Evolutionary conservation across 495 filamentous ascomycete species (phyloP), one percentile per base, ranked within the genome.

Genomic region (Monascus purpureus): DNA sequence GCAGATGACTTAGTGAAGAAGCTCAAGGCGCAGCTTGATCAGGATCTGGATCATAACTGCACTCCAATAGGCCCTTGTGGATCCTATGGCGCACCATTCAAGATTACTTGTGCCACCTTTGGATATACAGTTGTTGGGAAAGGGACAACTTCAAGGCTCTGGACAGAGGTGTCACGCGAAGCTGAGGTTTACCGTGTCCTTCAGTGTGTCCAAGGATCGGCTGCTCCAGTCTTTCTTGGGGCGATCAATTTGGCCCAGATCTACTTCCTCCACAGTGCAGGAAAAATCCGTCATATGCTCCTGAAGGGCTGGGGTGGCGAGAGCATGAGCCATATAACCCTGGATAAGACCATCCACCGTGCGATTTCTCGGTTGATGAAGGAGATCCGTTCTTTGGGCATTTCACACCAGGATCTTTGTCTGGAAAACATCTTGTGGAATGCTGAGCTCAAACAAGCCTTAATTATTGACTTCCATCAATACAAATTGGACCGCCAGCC

Each of bases 81-180:
- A 4, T 23, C 42, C 2, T 52, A 36, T 26, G 41, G 59, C 14
- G 50, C 49, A 3, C 38, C 62, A 6, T 67, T 69, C 39, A 55
- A 53, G 37, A 39, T 69, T 1, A 60, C 47, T 6, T 48, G 54
- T 33, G 23, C 44, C 6, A 24, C 19, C 12, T 55, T 61, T 36
- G 52, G 60, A 9, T 70, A 71, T 29, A 68, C 61, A 3, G 47
- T 72, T 16, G 45, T 67, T 25, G 47, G 45, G 9, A 72, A 72
- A 48, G 64, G 57, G 13, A 68, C 64, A n/a, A 48, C 47, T 2
- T 39, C 32, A 6, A 36, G 17, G 9, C 47, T 59, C 23, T 52
- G 45, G 36, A 36, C 37, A 13, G 40, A 56, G 25, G 52, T 68
- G 12, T 46, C 57, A 14, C 52, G 59, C 29, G 57, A 68, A 52